Evolutionary conservation across 2,329 filamentous ascomycete genomes (phyloP).

Genomic region (Seiridium unicorne): DNA sequence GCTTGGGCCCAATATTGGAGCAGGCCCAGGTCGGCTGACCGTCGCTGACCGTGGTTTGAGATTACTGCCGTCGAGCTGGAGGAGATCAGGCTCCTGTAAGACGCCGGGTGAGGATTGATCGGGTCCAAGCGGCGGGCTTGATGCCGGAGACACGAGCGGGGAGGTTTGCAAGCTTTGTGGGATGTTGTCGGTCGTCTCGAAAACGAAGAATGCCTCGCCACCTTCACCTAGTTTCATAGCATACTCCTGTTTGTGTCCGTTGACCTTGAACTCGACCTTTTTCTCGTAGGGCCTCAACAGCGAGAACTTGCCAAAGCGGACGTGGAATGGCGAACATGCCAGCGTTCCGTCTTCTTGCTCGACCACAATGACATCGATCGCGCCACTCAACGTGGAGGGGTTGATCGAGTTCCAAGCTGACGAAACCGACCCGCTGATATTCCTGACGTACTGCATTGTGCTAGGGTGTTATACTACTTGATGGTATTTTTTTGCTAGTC

Average conservation of each 20-base stretch:
- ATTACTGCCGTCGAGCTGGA: constrained; percentile 59
- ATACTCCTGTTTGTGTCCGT: constrained; percentile 86
- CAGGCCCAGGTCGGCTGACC: constrained; percentile 8
- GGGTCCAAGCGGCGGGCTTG: constrained; percentile 69
- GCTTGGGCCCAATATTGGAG: constrained; percentile 18
- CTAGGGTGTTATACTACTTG: neutral
- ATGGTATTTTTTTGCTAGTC: neutral
- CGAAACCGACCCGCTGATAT: constrained; percentile 90
- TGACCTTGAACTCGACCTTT: constrained; percentile 97
- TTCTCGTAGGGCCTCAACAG: constrained; percentile 93
- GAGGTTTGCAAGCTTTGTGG: constrained; percentile 94
- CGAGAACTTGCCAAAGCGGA: constrained; percentile 98
- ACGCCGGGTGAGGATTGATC: constrained; percentile 36
- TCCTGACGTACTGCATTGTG: constrained; percentile 95
- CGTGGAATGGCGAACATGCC: constrained; percentile 94
- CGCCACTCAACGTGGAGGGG: constrained; percentile 91
- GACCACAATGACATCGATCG: constrained; percentile 98
- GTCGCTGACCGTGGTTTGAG: constrained; percentile 33
- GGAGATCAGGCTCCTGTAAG: constrained; percentile 66
- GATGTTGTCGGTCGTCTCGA: constrained; percentile 89
- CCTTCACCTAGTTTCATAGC: constrained; percentile 98
- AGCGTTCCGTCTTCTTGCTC: constrained; percentile 90
- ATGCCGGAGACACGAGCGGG: constrained; percentile 84
- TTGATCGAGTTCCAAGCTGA: constrained; percentile 99
- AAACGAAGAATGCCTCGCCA: constrained; percentile 98